Conservation (phyloP, 805 yeast species). For the Ogataea pilisensis region DNA sequence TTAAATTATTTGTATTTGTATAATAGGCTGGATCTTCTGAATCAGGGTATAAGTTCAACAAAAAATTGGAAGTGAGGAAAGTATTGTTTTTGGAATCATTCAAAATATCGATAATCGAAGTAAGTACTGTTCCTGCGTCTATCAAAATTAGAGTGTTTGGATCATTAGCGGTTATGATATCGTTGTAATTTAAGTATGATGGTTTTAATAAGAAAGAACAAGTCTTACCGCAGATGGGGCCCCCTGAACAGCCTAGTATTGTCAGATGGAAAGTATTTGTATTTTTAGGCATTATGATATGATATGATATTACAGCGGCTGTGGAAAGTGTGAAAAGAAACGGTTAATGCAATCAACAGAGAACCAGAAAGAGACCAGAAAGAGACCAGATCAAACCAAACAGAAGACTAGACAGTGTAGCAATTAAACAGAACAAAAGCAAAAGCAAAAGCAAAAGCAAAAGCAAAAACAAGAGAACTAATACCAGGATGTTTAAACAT, state of each 20-base stretch:
- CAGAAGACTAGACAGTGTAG: too few species aligned
- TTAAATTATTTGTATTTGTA: slow-evolving; percentile 5
- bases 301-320: neutral
- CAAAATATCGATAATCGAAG: slow-evolving; percentile 43
- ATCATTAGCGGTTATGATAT: slow-evolving; percentile 26
- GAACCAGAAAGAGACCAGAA: neutral
- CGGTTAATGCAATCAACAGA: too few species aligned
- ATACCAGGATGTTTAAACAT: too few species aligned
- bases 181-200: slow-evolving; percentile 35
- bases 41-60: slow-evolving; percentile 16
- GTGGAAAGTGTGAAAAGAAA: too few species aligned
- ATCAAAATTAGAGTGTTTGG: slow-evolving; percentile 47
- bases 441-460: too few species aligned
- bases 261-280: slow-evolving; percentile 48
- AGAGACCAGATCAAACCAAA: neutral
- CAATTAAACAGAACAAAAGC: too few species aligned
- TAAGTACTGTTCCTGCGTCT: slow-evolving; percentile 78
- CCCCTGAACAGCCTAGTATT: slow-evolving; percentile 78
- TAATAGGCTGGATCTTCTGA: slow-evolving; percentile 9
- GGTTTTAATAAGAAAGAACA: slow-evolving; percentile 70
- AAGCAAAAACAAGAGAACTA: too few species aligned
- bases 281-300: slow-evolving; percentile 12
- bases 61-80: slow-evolving; percentile 4
- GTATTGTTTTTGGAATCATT: slow-evolving; percentile 6
- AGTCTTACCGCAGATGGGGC: slow-evolving; percentile 70